Percentiles rank a stretch among this genome's conserved stretches.
These are phyloP conservation scores for Pestalotiopsis sp. DNA, from an alignment of 2,329 filamentous ascomycete species.

Conservation along the genomic window DNA sequence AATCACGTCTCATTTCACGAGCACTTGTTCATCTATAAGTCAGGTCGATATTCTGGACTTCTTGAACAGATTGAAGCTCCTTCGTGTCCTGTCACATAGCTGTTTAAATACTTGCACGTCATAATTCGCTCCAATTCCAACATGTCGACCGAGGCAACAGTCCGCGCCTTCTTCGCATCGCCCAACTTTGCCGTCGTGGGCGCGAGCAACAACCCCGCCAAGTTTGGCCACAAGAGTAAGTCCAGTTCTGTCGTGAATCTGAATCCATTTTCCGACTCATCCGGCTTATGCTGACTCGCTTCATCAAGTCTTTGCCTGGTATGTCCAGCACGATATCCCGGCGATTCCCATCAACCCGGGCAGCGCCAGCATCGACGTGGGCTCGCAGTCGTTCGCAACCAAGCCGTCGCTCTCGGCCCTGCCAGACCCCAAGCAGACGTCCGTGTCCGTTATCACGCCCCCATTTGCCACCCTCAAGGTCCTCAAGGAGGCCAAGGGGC, in stretches of 20 bases:
- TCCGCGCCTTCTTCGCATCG: conserved; percentile 79
- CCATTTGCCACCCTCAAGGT: conserved; percentile 75
- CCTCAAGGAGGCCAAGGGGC: conserved; percentile 74
- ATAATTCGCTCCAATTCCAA: conserved; percentile 20
- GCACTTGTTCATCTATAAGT: too few species aligned
- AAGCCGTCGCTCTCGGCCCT: conserved; percentile 68
- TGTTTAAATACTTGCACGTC: neutral
- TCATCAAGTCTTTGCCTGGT: conserved; percentile 82
- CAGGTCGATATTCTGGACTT: too few species aligned
- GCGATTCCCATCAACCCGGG: conserved; percentile 85
- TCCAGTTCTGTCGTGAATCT: conserved; percentile 1
- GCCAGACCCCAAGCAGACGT: conserved; percentile 67
- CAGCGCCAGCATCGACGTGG: conserved; percentile 64
- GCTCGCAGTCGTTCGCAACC: conserved; percentile 60
- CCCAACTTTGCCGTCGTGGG: conserved; percentile 86
- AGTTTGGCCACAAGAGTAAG: conserved; percentile 87
- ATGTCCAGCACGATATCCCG: conserved; percentile 73
- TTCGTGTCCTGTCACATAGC: too few species aligned
- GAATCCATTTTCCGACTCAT: neutral
- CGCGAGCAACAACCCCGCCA: conserved; percentile 80
- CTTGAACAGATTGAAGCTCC: too few species aligned
- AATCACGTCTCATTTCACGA: neutral
- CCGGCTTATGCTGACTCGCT: neutral
- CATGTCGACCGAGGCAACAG: conserved; percentile 70
- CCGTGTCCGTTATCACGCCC: conserved; percentile 85